Conservation (phyloP, 805 yeast genomes). For the Zygosaccharomyces gambellarensis region DNA sequence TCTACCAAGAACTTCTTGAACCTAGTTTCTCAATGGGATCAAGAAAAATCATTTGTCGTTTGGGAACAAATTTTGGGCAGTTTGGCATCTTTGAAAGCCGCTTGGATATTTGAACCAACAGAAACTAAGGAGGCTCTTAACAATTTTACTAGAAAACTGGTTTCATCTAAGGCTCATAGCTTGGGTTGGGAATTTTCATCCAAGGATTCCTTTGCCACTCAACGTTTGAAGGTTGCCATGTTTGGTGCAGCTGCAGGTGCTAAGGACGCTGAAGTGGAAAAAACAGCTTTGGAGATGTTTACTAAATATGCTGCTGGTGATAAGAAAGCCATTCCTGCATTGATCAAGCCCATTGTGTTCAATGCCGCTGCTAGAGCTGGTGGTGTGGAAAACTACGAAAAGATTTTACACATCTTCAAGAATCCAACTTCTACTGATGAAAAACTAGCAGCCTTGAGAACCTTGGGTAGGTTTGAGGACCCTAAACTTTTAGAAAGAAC, state of each 20-base stretch:
- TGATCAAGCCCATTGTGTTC: conserved; percentile 64
- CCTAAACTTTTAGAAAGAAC: conserved; percentile 51
- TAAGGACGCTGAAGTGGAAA: conserved; percentile 44
- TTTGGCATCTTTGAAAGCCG: conserved; percentile 45
- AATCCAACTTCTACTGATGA: conserved; percentile 60
- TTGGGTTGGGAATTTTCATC: conserved; percentile 63
- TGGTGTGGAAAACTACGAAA: conserved; percentile 56
- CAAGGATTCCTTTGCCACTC: conserved; percentile 53
- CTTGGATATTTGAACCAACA: conserved; percentile 53
- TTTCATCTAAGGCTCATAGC: conserved; percentile 47
- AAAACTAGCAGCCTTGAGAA: conserved; percentile 61
- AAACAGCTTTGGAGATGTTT: conserved; percentile 48
- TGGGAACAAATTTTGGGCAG: conserved; percentile 58
- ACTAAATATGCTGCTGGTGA: conserved; percentile 56
- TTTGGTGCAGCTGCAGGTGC: conserved; percentile 56
- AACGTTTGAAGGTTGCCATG: conserved; percentile 62
- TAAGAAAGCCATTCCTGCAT: conserved; percentile 64
- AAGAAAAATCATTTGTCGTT: conserved; percentile 58
- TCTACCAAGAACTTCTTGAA: conserved; percentile 56
- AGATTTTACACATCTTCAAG: conserved; percentile 53
- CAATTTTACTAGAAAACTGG: conserved; percentile 50
- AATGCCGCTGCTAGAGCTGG: conserved; percentile 62
- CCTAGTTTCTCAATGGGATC: conserved; percentile 56
- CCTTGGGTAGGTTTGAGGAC: conserved; percentile 61
- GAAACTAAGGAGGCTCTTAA: conserved; percentile 45